These are phyloP conservation scores for Boletellus sp. DNA, from an alignment of 768 basidiomycete species.

Conservation along the genomic window DNA sequence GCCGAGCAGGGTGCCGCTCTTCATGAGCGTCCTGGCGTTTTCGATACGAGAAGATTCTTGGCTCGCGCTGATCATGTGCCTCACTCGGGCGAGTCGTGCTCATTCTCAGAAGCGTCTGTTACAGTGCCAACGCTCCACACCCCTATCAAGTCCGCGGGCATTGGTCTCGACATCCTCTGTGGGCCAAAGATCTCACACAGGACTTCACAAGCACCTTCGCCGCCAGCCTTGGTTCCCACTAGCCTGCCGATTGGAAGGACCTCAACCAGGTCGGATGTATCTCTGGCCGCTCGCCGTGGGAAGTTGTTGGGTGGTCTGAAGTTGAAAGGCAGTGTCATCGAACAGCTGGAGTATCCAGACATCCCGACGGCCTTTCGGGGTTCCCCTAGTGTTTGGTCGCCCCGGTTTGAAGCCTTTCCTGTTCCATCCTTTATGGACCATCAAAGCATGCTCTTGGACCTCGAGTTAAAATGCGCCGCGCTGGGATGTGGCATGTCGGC, in stretches of 20 bases:
- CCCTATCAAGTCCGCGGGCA: constrained; percentile 9
- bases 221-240: neutral
- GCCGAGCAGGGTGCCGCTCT: neutral
- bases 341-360: constrained; percentile 34
- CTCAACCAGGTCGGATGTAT: constrained; percentile 9
- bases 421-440: constrained; percentile 28
- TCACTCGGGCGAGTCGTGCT: neutral
- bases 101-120: constrained; percentile 2
- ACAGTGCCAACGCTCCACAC: neutral
- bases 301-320: constrained; percentile 30
- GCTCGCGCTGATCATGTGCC: neutral
- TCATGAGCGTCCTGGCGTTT: neutral
- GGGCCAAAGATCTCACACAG: constrained; percentile 1
- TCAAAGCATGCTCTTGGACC: constrained; percentile 34
- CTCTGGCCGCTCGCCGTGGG: constrained; percentile 40
- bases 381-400: constrained; percentile 32
- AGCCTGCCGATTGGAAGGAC: neutral
- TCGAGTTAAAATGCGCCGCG: constrained; percentile 32
- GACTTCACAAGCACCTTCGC: constrained; percentile 1
- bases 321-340: constrained; percentile 15
- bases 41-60: neutral
- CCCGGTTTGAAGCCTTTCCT: constrained; percentile 21
- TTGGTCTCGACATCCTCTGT: constrained; percentile 2
- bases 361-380: constrained; percentile 43
- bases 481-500: constrained; percentile 16